Evolutionary conservation across 352 stramenopile genomes (phyloP).

Genomic region (Nothophytophthora sp.): DNA sequence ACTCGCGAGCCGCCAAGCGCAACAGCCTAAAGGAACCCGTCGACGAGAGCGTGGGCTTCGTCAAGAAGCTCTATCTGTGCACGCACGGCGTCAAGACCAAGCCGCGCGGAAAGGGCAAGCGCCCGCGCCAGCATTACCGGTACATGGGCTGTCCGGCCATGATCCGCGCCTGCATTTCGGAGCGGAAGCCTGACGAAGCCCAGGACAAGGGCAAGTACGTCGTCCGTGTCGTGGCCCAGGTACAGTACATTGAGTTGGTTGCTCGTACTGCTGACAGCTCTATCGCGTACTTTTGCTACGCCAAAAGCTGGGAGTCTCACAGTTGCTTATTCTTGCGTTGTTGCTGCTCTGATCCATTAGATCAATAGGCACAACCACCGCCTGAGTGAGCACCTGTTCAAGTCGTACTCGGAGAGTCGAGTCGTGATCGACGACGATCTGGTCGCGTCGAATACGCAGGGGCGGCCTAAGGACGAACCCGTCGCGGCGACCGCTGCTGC

Average conservation of each 20-base stretch:
- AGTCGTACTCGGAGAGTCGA: conserved; percentile 86
- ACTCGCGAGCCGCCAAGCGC: conserved; percentile 74
- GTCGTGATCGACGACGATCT: conserved; percentile 87
- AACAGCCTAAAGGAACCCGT: conserved; percentile 87
- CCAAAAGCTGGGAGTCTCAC: not conserved
- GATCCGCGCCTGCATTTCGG: conserved; percentile 83
- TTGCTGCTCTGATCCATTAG: conserved; percentile 9
- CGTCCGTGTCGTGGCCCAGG: conserved; percentile 81
- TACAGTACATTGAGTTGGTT: conserved; percentile 6
- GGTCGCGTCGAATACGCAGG: conserved; percentile 44
- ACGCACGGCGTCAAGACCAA: conserved; percentile 87
- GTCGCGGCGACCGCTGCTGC: conserved; percentile 2
- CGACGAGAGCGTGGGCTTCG: conserved; percentile 82
- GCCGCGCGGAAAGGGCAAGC: conserved; percentile 77
- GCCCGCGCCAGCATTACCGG: conserved; percentile 77
- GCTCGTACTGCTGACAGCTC: not conserved
- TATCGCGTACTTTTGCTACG: not conserved
- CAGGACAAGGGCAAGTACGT: conserved; percentile 75
- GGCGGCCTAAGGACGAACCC: conserved; percentile 53
- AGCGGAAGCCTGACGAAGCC: conserved; percentile 63
- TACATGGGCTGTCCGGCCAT: conserved; percentile 86
- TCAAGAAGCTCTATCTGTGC: conserved; percentile 87
- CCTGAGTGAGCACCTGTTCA: conserved; percentile 85
- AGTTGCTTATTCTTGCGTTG: not conserved
- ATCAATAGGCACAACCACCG: conserved; percentile 88